Conservation (phyloP, 2,329 filamentous ascomycete species). For the Ramularia endophylla region DNA sequence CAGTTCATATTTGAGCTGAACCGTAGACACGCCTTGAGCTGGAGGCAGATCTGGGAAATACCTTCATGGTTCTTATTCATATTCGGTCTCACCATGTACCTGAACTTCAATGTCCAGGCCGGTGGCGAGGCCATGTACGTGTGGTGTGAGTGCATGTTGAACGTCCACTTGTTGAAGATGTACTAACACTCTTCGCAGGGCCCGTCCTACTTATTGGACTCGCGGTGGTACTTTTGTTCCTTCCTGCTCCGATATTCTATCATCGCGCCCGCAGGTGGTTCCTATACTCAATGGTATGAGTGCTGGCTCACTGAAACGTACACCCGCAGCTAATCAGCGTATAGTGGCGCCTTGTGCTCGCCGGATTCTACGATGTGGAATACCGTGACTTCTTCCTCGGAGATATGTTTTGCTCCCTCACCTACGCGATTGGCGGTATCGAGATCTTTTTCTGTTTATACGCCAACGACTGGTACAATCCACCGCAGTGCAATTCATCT, state of each 20-base stretch:
- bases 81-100: constrained; percentile 75
- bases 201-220: constrained; percentile 72
- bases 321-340: not conserved
- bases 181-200: not conserved
- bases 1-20: constrained; percentile 88
- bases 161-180: no score
- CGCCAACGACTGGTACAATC: constrained; percentile 65
- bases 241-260: constrained; percentile 66
- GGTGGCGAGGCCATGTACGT: constrained; percentile 64
- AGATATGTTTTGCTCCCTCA: constrained; percentile 95
- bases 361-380: constrained; percentile 86
- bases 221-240: constrained; percentile 63
- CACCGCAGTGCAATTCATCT: constrained; percentile 73
- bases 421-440: constrained; percentile 83
- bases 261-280: constrained; percentile 78
- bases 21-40: constrained; percentile 71
- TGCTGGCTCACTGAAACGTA: constrained; percentile 30
- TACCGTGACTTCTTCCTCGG: constrained; percentile 97
- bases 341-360: constrained; percentile 76
- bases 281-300: constrained; percentile 61
- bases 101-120: constrained; percentile 69
- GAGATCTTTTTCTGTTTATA: constrained; percentile 95
- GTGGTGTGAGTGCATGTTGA: constrained; percentile 52
- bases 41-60: constrained; percentile 80
- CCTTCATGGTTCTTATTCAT: constrained; percentile 75